A percentile compares a stretch with the other conserved stretches of the same genome.
These are phyloP conservation scores for Penicillium verrucosum DNA, from an alignment of 2,329 filamentous ascomycete genomes.

Conservation along the genomic window DNA sequence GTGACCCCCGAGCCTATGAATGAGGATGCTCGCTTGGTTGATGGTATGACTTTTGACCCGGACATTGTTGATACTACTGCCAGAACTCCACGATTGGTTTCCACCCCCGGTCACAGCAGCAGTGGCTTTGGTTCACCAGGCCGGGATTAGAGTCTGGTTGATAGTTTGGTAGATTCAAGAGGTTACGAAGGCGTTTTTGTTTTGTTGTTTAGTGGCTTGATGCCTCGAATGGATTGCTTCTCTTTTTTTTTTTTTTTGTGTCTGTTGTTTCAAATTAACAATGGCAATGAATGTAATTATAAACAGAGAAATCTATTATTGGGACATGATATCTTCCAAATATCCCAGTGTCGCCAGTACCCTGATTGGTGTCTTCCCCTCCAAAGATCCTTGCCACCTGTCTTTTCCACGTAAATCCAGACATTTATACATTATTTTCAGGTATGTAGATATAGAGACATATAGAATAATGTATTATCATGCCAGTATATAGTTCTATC, in stretches of 20 bases:
- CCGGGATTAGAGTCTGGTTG: conserved; percentile 20
- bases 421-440: neutral
- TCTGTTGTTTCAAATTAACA: neutral
- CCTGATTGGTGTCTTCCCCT: neutral
- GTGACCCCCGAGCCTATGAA: conserved; percentile 40
- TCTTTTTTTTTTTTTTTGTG: neutral
- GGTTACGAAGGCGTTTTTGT: conserved; percentile 15
- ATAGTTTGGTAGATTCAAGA: conserved; percentile 6
- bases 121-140: conserved; percentile 15
- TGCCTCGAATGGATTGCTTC: neutral
- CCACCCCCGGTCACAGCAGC: conserved; percentile 23
- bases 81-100: conserved; percentile 54
- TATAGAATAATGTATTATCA: neutral
- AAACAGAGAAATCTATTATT: neutral
- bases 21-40: conserved; percentile 61
- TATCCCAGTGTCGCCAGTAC: neutral
- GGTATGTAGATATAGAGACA: neutral
- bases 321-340: neutral
- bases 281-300: neutral
- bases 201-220: neutral
- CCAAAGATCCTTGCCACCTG: conserved; percentile 1
- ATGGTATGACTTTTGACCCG: conserved; percentile 62
- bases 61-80: conserved; percentile 65
- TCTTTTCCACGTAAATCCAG: neutral
- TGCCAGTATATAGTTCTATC: neutral